These are phyloP conservation scores for Venturiaceae sp. DNA, from an alignment of 2,329 filamentous ascomycete genomes.

Conservation along the genomic window DNA sequence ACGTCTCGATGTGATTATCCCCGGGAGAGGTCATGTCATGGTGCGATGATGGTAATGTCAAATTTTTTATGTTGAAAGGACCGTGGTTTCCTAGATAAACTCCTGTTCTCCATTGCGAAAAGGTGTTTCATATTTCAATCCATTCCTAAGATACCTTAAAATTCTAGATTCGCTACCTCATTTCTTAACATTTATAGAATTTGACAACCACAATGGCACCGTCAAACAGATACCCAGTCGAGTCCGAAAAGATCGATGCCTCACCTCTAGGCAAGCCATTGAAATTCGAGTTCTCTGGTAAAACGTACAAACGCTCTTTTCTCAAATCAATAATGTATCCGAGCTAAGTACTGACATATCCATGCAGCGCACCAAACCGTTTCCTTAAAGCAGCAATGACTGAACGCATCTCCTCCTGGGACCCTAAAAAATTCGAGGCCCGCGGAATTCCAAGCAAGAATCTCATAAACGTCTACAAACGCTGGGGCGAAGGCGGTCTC, in stretches of 20 bases:
- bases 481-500: conserved; percentile 40
- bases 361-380: conserved; percentile 2
- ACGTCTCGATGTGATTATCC: neutral
- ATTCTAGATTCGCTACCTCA: neutral
- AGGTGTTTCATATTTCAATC: too few relatives aligned
- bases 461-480: conserved; percentile 32
- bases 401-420: conserved; percentile 53
- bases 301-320: neutral
- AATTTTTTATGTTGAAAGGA: too few relatives aligned
- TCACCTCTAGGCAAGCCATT: neutral
- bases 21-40: neutral
- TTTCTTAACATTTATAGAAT: neutral
- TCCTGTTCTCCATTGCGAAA: neutral
- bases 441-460: conserved; percentile 45
- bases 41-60: neutral
- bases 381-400: conserved; percentile 43
- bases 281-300: conserved; percentile 5
- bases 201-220: neutral
- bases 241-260: neutral
- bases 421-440: conserved; percentile 38
- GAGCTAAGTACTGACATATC: neutral
- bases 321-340: neutral
- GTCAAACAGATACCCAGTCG: neutral
- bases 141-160: neutral
- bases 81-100: neutral